Evolutionary conservation across 2,329 filamentous ascomycete species (phyloP), one percentile per base, ranked within the genome.

Genomic region (Cercospora janseana): DNA sequence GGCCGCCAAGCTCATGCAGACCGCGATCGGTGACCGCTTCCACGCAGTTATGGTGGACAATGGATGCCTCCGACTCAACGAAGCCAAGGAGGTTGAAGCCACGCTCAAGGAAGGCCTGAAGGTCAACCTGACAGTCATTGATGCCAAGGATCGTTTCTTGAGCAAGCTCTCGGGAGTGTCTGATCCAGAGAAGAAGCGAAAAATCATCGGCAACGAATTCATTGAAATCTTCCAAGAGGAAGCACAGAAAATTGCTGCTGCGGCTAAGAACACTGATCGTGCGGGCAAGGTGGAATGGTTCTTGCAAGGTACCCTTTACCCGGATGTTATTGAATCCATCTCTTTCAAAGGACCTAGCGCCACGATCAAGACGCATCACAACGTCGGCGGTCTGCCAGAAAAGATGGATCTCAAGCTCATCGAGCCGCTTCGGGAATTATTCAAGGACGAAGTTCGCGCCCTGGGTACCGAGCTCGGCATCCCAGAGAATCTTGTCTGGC

Each of bases 71-170:
- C 83, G 93, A 29, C 77, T 93, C 23, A 85, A 95, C 65, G 93
- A 97, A 70, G 90, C 86, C 59, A 74, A 84, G 59, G 76, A 85
- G 63, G 93, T 97, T 45, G 85, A 95, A 70, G 76, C 89, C 69
- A 91, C 83, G 0, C 79, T 97, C 2, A 78, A 79, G 1, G 69
- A 90, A 63, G 84, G 93, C 59, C 80, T 97, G 1, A 88, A 88
- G 1, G 94, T 97, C 70, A 93, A 95, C 69, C 77, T 97, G 2
- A 95, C 88, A 0, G 85, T 97, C 21, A 82, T 94, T 2, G 87
- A 97, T 66, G 90, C 82, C 0, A 79, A 79, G 7, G 77, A 94
- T 54, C 74, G 80, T 20, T 97, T 97, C 76, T 75, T 96, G n/a
- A 73, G 74, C 23, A 78, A 83, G 18, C 81, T 97, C 1, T 79